A percentile compares a stretch with the other conserved stretches of the same genome.
phyloP scores from a whole-genome alignment of 169 alveolate genomes.

The Plasmodium sp. region DNA sequence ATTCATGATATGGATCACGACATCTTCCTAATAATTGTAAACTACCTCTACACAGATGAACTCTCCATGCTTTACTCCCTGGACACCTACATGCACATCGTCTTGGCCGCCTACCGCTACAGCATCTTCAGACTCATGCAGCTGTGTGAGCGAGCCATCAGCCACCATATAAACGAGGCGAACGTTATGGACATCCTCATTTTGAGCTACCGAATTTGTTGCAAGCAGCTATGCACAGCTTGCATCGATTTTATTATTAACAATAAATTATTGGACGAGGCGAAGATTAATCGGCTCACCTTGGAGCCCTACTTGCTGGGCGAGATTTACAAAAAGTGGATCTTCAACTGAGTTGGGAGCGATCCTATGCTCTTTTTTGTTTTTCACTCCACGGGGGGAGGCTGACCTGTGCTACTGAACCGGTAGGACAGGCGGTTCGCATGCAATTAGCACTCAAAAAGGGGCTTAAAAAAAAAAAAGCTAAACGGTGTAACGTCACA shows the following conservation, averaged over 20 bases:
- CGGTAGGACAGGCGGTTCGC: background rate
- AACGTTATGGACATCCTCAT: constrained; percentile 19
- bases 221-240: constrained; percentile 33
- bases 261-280: constrained; percentile 21
- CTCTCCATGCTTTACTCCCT: constrained; percentile 3
- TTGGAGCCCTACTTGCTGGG: constrained; percentile 38
- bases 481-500: background rate
- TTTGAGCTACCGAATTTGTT: constrained; percentile 10
- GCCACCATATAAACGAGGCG: background rate
- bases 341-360: background rate
- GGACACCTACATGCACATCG: background rate
- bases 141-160: constrained; percentile 9
- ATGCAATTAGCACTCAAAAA: background rate
- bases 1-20: constrained; percentile 10
- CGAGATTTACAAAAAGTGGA: constrained; percentile 24
- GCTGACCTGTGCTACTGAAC: background rate
- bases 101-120: background rate
- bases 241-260: constrained; percentile 39
- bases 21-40: constrained; percentile 13
- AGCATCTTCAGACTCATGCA: constrained; percentile 19
- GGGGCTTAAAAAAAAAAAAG: no score
- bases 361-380: background rate
- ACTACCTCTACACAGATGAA: constrained; percentile 31
- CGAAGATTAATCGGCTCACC: constrained; percentile 8
- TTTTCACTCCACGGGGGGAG: background rate